Base-by-base conservation (phyloP, 805 yeast species). In the Wickerhamiella azymoides region DNA sequence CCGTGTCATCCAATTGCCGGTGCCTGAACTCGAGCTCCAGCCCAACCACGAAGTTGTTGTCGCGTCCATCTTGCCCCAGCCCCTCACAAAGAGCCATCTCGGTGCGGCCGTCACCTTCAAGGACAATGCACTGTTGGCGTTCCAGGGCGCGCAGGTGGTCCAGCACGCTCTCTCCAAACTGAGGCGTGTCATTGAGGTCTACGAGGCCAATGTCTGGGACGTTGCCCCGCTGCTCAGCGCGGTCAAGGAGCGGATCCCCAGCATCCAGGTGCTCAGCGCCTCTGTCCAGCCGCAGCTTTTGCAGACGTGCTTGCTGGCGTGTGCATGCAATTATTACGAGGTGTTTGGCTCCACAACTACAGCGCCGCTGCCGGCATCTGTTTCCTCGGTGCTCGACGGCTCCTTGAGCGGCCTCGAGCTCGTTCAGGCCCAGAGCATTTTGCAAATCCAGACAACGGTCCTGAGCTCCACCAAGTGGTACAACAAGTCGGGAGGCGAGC, bases 391-490 rank as follows among this genome's bases (percentile, higher is more conserved):
- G 7, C 33, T 40, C 3, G 48, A 42, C 24, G 39, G 45, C 10
- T 45, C 45, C 10, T 51, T 54, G 1, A 17, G 16, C 10, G 60
- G 60, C 4, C 47, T 58, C 10, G 50, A 50, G 14, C 50, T 56
- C 3, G 47, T 58, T 3, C 54, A 53, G 35, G 56, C 57, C 5
- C 52, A 56, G 45, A 69, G 70, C 39, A 75, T 74, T 48, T 66
- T 86, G 50, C 78, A 77, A 49, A 63, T 80, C 10, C 84, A 77
- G 51, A 74, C 78, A 17, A 66, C 66, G 11, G 67, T 71, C 9
- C 65, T 68, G 11, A 61, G 71, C 3, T 76, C 73, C 43, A 69
- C 77, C 27, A 83, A 79, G 61, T 88, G 95, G 95, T 86, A 92
- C 86, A 80, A 74, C 57, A 64, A 72, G 24, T 49, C 69, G 2